Evolutionary conservation across 1,284 basidiomycete genomes (phyloP), one percentile per base, ranked within the genome.

Genomic region (Ceraceosorus bombacis): DNA sequence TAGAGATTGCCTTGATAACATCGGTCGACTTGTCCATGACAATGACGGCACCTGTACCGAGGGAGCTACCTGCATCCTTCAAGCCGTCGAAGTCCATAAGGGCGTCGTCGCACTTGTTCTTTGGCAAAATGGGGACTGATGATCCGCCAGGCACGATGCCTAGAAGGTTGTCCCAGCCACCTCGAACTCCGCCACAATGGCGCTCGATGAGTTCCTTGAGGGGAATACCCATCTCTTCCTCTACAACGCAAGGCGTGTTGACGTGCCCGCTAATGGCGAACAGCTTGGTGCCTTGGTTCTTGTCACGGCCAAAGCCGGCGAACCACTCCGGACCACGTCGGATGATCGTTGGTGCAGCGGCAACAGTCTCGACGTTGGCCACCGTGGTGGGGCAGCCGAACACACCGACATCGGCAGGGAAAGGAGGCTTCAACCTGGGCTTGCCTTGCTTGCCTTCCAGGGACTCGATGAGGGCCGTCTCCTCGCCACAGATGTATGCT

Each of bases 1-100:
- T 87, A 9, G 94, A 88, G 70, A 97, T 97, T 63, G 90, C 93
- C 58, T 66, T 54, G 5, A 77, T 67, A 60, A 98, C 87, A 77
- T 98, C 94, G 46, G 94, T 96, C 70, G 86, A 87, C 82, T 96
- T 91, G 83, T 97, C 87, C 93, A 97, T 97, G 70, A 97, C 94
- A 69, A 97, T 98, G 66, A 97, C 92, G 15, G 94, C 94, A 62
- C 94, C 94, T 0, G 94, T 98, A 39, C 94, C 94, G 65, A 98
- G 85, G 79, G 92, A 90, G 15, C 90, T 89, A 74, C 91, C 88
- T 13, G 89, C 86, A 78, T 97, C 94, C 79, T 94, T 94, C 62
- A 97, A 83, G 6, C 93, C 96, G 80, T 98, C 94, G 78, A 89
- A 98, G 81, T 98, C 94, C 94, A 98, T 98, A 41, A 77, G 67